Evolutionary conservation across 202 grass and related monocot genomes (phyloP).

Genomic region (Elaeis oleifera): DNA sequence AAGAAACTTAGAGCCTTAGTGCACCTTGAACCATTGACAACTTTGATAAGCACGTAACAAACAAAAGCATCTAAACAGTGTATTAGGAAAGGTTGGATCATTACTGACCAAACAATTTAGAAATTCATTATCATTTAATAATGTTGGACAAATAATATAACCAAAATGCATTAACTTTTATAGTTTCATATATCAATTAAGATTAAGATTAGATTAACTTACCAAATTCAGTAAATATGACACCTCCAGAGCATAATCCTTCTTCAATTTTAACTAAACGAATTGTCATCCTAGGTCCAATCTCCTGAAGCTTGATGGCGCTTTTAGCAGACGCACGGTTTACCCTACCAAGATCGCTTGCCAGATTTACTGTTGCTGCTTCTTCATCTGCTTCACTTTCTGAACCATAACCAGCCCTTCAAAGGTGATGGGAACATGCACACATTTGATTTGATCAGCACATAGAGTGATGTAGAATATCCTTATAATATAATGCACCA

Average conservation of each 20-base stretch:
- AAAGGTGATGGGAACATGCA: not conserved
- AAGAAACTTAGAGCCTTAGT: too few relatives aligned
- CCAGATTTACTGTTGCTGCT: conserved; percentile 57
- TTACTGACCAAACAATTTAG: too few relatives aligned
- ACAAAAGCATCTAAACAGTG: too few relatives aligned
- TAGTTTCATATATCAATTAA: too few relatives aligned
- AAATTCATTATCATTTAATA: too few relatives aligned
- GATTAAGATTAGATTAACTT: not conserved
- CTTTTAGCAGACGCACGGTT: conserved; percentile 73
- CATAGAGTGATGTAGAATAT: too few relatives aligned
- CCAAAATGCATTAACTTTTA: too few relatives aligned
- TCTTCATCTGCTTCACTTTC: conserved; percentile 95
- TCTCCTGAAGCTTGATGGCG: conserved; percentile 74
- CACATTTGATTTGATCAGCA: conserved; percentile 4
- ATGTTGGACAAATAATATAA: too few relatives aligned
- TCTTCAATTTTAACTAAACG: conserved; percentile 78
- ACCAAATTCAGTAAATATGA: conserved; percentile 69
- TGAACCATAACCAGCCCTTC: conserved; percentile 85
- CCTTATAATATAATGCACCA: too few relatives aligned
- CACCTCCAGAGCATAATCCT: conserved; percentile 65
- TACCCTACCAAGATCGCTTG: conserved; percentile 62
- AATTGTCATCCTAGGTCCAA: conserved; percentile 69
- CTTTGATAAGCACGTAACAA: too few relatives aligned
- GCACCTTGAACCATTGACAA: too few relatives aligned
- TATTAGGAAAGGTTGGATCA: too few relatives aligned